phyloP scores from a whole-genome alignment of 169 alveolate species.

The Plasmodium malariae region DNA sequence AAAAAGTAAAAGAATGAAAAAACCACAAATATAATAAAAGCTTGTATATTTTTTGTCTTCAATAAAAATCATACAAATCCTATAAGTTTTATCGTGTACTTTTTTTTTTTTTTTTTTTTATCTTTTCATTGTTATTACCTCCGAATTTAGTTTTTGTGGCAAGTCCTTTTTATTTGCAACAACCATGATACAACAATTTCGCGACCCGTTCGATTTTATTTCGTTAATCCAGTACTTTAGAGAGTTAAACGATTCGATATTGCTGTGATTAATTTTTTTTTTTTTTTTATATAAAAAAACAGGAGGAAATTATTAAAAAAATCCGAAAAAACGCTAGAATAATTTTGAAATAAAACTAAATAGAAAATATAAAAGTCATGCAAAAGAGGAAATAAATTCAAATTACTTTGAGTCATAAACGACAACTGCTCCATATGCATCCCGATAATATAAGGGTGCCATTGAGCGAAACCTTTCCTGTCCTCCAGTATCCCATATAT shows the following conservation, averaged over 20 bases:
- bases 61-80: not conserved
- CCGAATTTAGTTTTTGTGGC: constrained; percentile 70
- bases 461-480: constrained; percentile 92
- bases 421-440: constrained; percentile 92
- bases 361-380: not conserved
- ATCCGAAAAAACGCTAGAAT: not conserved
- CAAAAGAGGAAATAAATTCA: constrained; percentile 33
- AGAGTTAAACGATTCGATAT: constrained; percentile 79
- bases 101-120: not conserved
- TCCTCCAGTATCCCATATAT: constrained; percentile 97
- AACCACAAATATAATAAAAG: not conserved
- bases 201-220: constrained; percentile 83
- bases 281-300: too few relatives aligned
- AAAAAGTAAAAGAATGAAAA: not conserved
- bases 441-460: constrained; percentile 92
- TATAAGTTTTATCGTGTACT: not conserved
- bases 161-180: constrained; percentile 86
- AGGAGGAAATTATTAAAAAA: not conserved
- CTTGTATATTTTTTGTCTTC: not conserved
- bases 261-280: constrained; percentile 31
- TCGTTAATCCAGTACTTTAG: constrained; percentile 84
- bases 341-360: not conserved
- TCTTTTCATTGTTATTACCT: constrained; percentile 31
- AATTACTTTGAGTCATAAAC: constrained; percentile 89
- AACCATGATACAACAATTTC: constrained; percentile 81